These are phyloP conservation scores for Lizonia empirigonia DNA, from an alignment of 2,329 filamentous ascomycete genomes.

Conservation along the genomic window DNA sequence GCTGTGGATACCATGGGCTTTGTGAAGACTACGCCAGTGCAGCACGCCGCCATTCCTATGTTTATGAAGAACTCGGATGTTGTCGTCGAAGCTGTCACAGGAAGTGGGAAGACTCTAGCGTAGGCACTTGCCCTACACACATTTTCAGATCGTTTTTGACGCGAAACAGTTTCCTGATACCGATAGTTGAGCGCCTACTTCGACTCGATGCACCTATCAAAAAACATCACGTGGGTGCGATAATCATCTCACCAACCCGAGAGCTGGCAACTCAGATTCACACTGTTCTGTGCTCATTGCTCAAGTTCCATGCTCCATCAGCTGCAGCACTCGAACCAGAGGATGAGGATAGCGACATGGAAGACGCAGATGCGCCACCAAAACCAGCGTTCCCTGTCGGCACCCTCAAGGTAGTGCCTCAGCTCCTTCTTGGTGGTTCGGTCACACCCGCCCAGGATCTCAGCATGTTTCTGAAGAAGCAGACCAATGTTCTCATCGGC, in stretches of 20 bases:
- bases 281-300: conserved; percentile 74
- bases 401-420: conserved; percentile 72
- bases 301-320: conserved; percentile 83
- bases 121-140: too few relatives aligned
- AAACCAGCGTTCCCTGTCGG: conserved; percentile 52
- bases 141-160: too few relatives aligned
- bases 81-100: conserved; percentile 73
- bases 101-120: conserved; percentile 45
- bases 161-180: conserved; percentile 69
- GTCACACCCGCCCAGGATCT: conserved; percentile 85
- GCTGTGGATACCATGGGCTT: conserved; percentile 86
- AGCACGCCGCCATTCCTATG: conserved; percentile 86
- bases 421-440: conserved; percentile 78
- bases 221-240: conserved; percentile 86
- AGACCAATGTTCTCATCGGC: conserved; percentile 86
- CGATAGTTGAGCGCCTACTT: conserved; percentile 80
- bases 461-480: conserved; percentile 79
- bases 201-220: conserved; percentile 81
- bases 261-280: conserved; percentile 93
- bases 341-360: conserved; percentile 51
- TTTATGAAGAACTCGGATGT: conserved; percentile 91
- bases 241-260: conserved; percentile 90
- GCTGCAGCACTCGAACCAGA: conserved; percentile 66
- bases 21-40: conserved; percentile 87
- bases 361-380: conserved; percentile 47